Base-by-base conservation (phyloP, 768 basidiomycete genomes). In the Xerocomus brunneocitrinus region DNA sequence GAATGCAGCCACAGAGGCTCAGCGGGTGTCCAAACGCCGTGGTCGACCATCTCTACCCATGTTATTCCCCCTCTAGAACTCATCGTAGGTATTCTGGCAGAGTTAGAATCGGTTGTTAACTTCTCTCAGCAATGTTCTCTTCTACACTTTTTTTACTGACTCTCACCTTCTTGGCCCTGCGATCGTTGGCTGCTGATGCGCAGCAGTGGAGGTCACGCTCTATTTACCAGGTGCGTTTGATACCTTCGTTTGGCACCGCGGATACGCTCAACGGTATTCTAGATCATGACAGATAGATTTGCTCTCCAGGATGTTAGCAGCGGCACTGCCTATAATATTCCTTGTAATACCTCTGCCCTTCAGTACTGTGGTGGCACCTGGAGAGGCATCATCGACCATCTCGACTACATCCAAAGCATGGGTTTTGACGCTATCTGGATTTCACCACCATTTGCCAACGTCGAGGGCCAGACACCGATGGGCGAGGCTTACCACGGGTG, bases 361-460 rank as follows among this genome's bases (percentile, higher is more conserved):
- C 70, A 71, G 36, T 81, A 81, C 65, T 84, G 83, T 53, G 81
- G 81, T 30, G 83, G 83, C 5, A 79, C 79, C 2, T 83, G 79
- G 77, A 64, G 71, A 49, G 77, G 78, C 10, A 72, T 82, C 52
- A 72, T 72, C 48, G 69, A 71, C 55, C 77, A 82, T 56, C 76
- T 85, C 46, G 83, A 83, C 67, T 84, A 85, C 62, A 83, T 84
- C 50, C 74, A 80, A 58, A 73, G 71, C 55, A 80, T 84, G 79
- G 82, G 82, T 32, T 83, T 83, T 59, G 80, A 82, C 54, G 81
- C 74, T 14, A 51, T 82, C 28, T 83, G 81, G 81, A 79, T 81
- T 47, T 80, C 80, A 2, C 83, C 82, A 0, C 70, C 81, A 22
- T 74, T 76, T 35, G 61, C 72, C 47, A 81, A 81, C 50, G 64